Evolutionary conservation across 116 monocot species (phyloP).

Genomic region (Dioscorea cayenensis): DNA sequence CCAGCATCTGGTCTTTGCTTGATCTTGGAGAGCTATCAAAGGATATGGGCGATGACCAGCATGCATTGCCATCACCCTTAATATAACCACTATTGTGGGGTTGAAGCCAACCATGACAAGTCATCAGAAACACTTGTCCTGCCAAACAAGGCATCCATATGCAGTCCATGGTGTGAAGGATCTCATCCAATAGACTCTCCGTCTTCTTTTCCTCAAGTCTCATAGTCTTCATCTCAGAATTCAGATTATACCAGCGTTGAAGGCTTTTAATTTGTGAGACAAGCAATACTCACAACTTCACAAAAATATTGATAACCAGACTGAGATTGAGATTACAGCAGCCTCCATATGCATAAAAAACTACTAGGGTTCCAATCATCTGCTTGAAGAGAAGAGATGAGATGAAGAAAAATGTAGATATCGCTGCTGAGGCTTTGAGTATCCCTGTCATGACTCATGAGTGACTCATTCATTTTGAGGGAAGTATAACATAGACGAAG

Average conservation of each 20-base stretch:
- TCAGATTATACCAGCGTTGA: background rate
- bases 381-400: too few species aligned
- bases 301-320: too few species aligned
- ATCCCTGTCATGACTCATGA: too few species aligned
- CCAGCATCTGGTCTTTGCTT: background rate
- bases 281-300: too few species aligned
- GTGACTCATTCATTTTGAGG: too few species aligned
- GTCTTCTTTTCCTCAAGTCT: slow-evolving; percentile 15
- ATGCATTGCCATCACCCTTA: background rate
- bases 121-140: background rate
- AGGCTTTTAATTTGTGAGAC: too few species aligned
- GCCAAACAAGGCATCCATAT: background rate
- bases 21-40: slow-evolving; percentile 9
- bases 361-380: too few species aligned
- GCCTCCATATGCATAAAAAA: background rate
- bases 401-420: too few species aligned
- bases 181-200: slow-evolving; percentile 21
- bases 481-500: too few species aligned
- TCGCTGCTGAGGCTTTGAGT: too few species aligned
- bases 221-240: background rate
- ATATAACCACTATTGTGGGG: background rate
- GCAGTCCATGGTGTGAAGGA: slow-evolving; percentile 7
- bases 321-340: too few species aligned
- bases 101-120: background rate
- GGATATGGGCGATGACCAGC: background rate